phyloP scores from a whole-genome alignment of 2,329 filamentous ascomycete genomes.

The Talaromyces sp. region DNA sequence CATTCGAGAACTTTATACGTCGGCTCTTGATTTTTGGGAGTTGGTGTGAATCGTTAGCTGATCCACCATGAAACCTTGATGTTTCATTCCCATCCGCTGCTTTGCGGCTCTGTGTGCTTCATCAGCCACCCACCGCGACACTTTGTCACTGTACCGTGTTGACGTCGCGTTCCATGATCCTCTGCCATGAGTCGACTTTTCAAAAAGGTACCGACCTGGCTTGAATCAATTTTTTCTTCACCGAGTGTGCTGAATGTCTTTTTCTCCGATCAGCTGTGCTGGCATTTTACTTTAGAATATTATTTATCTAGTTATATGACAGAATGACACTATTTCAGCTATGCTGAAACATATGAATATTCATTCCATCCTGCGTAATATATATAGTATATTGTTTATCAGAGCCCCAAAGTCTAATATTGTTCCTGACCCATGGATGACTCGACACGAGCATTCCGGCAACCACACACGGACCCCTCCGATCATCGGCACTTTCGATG shows the following conservation, averaged over 20 bases:
- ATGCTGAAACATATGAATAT: not conserved
- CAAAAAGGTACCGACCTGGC: not conserved
- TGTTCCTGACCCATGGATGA: not conserved
- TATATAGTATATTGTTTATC: not conserved
- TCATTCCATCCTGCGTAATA: not conserved
- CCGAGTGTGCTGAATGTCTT: not conserved
- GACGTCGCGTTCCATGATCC: not conserved
- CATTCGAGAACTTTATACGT: not conserved
- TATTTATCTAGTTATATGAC: not conserved
- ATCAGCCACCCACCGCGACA: not conserved
- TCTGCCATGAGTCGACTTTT: not conserved
- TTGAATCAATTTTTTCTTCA: not conserved
- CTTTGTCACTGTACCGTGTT: not conserved
- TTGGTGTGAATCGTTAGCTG: not conserved
- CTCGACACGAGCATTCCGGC: no score
- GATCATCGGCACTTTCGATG: constrained; percentile 12
- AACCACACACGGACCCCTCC: not conserved
- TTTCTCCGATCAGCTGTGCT: not conserved
- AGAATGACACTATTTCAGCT: not conserved
- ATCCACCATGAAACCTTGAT: not conserved
- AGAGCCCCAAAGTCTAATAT: not conserved
- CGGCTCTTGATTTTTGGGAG: not conserved
- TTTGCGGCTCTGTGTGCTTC: not conserved
- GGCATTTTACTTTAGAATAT: not conserved
- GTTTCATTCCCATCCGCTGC: not conserved